Conservation (phyloP, 75 land plant species). For the Pseudotsuga menziesii region DNA sequence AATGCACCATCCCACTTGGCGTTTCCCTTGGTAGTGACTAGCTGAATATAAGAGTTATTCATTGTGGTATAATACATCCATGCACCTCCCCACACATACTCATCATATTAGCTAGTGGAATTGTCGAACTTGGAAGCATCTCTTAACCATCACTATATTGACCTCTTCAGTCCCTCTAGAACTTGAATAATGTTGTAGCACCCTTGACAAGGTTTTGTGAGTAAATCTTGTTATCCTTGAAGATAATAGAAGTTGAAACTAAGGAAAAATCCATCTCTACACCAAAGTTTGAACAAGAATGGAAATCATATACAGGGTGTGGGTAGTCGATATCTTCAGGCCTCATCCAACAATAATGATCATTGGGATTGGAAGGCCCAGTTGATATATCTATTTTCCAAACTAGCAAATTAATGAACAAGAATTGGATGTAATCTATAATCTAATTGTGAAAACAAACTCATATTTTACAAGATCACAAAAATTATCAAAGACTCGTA, state of each 20-base stretch:
- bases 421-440: no score
- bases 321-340: no score
- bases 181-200: constrained; percentile 61
- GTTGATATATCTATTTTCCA: neutral
- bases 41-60: constrained; percentile 69
- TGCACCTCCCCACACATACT: no score
- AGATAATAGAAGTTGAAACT: no score
- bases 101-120: no score
- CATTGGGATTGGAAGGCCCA: no score
- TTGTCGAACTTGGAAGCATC: constrained; percentile 77
- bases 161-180: constrained; percentile 56
- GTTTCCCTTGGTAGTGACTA: constrained; percentile 57
- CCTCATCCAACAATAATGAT: no score
- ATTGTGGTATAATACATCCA: no score
- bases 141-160: constrained; percentile 57
- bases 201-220: constrained; percentile 83
- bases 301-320: constrained; percentile 34
- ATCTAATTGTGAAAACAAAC: no score
- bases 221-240: constrained; percentile 80
- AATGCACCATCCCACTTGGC: constrained; percentile 82
- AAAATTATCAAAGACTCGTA: no score
- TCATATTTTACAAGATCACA: no score
- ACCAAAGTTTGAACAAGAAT: constrained; percentile 76
- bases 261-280: constrained; percentile 97
- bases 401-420: no score